Percentiles rank a stretch among this genome's conserved stretches.
phyloP scores from a whole-genome alignment of 108 stramenopile genomes.

The Cyclotella baltica region DNA sequence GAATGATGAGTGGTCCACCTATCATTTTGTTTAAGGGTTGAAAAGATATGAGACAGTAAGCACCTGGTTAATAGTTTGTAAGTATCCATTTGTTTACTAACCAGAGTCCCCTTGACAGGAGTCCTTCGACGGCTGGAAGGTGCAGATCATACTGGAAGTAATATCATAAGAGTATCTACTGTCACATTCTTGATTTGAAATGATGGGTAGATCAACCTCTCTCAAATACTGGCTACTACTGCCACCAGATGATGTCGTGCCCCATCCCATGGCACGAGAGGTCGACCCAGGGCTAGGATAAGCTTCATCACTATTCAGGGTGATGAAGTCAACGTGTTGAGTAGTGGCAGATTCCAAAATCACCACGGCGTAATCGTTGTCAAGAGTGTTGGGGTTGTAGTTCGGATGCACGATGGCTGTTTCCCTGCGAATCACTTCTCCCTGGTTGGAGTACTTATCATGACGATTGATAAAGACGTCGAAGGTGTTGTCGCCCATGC shows the following conservation, averaged over 20 bases:
- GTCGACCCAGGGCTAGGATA: background rate
- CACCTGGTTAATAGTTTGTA: background rate
- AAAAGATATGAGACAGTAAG: background rate
- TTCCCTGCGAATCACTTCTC: background rate
- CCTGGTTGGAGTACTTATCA: background rate
- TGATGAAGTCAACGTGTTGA: background rate
- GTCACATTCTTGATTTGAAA: conserved; percentile 41
- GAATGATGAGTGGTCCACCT: conserved; percentile 26
- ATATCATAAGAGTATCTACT: background rate
- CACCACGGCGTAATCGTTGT: conserved; percentile 53
- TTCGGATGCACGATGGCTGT: conserved; percentile 36
- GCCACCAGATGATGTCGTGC: background rate
- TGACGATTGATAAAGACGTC: conserved; percentile 1
- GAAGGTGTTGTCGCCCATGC: background rate
- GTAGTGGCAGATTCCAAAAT: conserved; percentile 17
- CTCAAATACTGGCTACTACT: background rate
- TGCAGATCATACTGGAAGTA: conserved; percentile 5
- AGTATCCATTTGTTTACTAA: background rate
- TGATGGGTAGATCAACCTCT: conserved; percentile 49
- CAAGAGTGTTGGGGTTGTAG: conserved; percentile 21
- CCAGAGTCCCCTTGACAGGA: conserved; percentile 33
- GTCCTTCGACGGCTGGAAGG: conserved; percentile 7
- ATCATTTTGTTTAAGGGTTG: background rate
- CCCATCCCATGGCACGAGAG: conserved; percentile 12
- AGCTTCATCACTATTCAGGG: conserved; percentile 19